Evolutionary conservation across 495 filamentous ascomycete species (phyloP), one percentile per base, ranked within the genome.

Genomic region (Neurospora sp.): DNA sequence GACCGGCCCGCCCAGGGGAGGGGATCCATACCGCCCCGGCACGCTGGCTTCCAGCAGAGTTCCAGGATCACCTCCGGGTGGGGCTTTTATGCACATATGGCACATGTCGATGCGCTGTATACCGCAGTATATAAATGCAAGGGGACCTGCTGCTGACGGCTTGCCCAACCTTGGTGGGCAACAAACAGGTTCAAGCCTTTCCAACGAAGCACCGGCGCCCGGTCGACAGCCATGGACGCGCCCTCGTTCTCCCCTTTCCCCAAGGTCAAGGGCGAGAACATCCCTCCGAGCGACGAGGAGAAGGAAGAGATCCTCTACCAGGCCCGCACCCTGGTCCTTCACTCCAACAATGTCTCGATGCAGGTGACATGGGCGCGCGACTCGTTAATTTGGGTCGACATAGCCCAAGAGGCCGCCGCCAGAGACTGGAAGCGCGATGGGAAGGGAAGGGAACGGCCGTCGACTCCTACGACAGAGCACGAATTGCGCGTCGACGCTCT

Each of bases 351-450:
- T 79, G 94, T 95, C 41, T 92, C 97, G 74, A 95, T 97, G 91
- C 96, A 99, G 85, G 85, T 99, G 74, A 91, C 92, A 40, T 99
- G 96, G 96, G 96, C 96, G 48, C 91, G 97, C 80, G 96, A 98
- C 83, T 90, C 93, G 35, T 86, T 99, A 69, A 89, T 91, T 54
- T 97, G 93, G 84, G 92, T 96, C 44, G 96, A 98, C 80, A 90
- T 94, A 72, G 88, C 93, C 54, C 87, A 89, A 71, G 84, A 91
- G 87, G 82, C 90, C 89, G 78, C 90, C 88, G 81, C 86, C 83
- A 76, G 89, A 86, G 84, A 86, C 66, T 81, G 78, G 66, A 85
- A 92, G 72, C 87, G 89, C 70, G 86, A 92, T n/a, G 89, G 79
- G n/a, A 77, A 77, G 70, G 87, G 88, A 75, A 88, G 85, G 27